Evolutionary conservation across 2,329 filamentous ascomycete genomes (phyloP).

Genomic region (Penicillium griseofulvum): DNA sequence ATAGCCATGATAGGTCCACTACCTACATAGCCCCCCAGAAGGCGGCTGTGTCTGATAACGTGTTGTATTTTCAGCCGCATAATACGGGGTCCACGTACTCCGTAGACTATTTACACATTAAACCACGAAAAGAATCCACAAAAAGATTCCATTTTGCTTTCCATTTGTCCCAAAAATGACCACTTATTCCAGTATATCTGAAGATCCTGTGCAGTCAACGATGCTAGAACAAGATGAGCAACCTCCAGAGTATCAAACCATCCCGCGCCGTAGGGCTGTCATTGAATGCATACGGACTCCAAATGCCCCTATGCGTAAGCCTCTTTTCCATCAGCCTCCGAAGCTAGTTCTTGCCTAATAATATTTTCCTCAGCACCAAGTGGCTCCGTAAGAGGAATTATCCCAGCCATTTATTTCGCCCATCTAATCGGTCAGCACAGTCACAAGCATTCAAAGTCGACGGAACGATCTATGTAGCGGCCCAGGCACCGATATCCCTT

Average conservation of each 20-base stretch:
- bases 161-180: neutral
- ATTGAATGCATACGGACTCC: slow-evolving; percentile 1
- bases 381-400: neutral
- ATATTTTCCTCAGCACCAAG: neutral
- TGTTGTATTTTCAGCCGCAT: neutral
- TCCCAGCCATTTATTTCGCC: neutral
- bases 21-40: neutral
- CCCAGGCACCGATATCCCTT: neutral
- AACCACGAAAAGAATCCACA: too few relatives aligned
- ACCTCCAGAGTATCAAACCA: neutral
- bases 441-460: slow-evolving; percentile 6
- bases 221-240: neutral
- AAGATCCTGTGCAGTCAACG: neutral
- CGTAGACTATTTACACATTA: neutral
- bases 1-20: neutral
- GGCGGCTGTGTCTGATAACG: neutral
- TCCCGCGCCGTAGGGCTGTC: neutral
- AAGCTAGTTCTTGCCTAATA: neutral
- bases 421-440: neutral
- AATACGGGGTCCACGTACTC: too few relatives aligned
- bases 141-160: neutral
- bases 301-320: neutral
- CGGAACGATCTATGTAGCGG: slow-evolving; percentile 2
- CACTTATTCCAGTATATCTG: neutral
- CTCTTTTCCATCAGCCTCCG: neutral